Evolutionary conservation across 2,329 filamentous ascomycete species (phyloP), one percentile per base, ranked within the genome.

Genomic region (Aspergillus hiratsukae): DNA sequence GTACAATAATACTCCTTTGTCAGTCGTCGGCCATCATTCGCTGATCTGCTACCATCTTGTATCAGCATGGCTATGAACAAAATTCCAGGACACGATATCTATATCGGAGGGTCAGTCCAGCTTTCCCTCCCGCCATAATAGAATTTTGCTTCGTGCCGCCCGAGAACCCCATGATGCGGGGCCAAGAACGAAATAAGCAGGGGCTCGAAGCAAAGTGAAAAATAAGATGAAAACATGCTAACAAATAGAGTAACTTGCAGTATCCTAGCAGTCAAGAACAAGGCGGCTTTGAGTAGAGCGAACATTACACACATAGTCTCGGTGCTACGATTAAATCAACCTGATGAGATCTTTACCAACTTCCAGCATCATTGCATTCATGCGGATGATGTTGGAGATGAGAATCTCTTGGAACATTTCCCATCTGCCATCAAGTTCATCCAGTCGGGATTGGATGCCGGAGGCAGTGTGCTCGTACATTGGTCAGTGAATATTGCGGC

Each of bases 231-330:
- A 27, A 27, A 23, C 28, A 52, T 51, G 48, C 53, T 60, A 49
- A 58, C 52, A n/a, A n/a, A 52, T 10, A 27, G 19, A 28, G 54
- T 53, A n/a, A 40, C 41, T 11, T 63, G 55, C 74, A 96, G 92
- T 56, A 83, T 96, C 61, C 92, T 92, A 77, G 86, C 88, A 45
- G 78, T 97, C 60, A 86, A 87, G 58, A 86, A 88, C 59, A 86
- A 86, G 58, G 81, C 87, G 53, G 82, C 86, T 37, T 80, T 97
- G 50, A 77, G 83, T 61, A 83, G 88, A 61, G 84, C 86, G 63
- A 86, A 87, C 62, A 91, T 99, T 71, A 96, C 91, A 2, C 92
- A 97, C 75, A 83, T 97, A 29, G 80, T 97, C n/a, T 96, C 92
- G 4, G 89, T 94, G 43, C 74, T 93, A 58, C 83, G 84, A 49